phyloP scores from a whole-genome alignment of 2,329 filamentous ascomycete species.

The Trichoderma arundinaceum region DNA sequence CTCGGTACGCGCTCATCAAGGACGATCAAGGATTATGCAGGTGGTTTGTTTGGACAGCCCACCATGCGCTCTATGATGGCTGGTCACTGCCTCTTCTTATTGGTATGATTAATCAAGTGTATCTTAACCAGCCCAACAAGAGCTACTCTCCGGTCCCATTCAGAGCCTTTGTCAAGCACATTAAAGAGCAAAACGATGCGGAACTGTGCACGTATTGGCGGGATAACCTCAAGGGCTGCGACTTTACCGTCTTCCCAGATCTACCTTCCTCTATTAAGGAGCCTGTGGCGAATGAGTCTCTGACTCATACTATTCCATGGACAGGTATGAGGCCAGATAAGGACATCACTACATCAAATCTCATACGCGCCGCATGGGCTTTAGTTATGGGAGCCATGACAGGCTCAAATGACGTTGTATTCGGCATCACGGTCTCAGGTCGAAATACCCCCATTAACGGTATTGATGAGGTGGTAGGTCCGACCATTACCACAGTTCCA shows the following conservation, averaged over 20 bases:
- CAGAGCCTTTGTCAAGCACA: no score
- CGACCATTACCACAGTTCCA: slow-evolving; percentile 51
- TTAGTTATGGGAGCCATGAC: slow-evolving; percentile 57
- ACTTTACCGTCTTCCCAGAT: neutral
- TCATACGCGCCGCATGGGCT: slow-evolving; percentile 52
- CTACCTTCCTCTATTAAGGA: neutral
- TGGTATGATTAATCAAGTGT: slow-evolving; percentile 36
- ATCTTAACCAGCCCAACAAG: no score
- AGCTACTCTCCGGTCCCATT: no score
- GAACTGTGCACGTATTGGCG: no score
- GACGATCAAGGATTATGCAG: slow-evolving; percentile 44
- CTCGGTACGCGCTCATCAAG: slow-evolving; percentile 48
- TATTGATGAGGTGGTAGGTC: slow-evolving; percentile 35
- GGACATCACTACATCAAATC: slow-evolving; percentile 26
- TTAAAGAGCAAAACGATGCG: no score
- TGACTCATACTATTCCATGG: neutral
- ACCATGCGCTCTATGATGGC: slow-evolving; percentile 59
- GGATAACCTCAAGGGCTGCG: no score
- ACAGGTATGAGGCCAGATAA: neutral
- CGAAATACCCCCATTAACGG: slow-evolving; percentile 37
- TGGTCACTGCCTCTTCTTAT: slow-evolving; percentile 52
- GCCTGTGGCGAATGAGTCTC: neutral
- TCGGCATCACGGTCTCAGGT: slow-evolving; percentile 52
- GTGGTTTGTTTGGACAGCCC: slow-evolving; percentile 49
- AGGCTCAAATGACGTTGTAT: slow-evolving; percentile 47